Evolutionary conservation across 1,139 yeast genomes (phyloP).

Genomic region (Candida sanyaensis): DNA sequence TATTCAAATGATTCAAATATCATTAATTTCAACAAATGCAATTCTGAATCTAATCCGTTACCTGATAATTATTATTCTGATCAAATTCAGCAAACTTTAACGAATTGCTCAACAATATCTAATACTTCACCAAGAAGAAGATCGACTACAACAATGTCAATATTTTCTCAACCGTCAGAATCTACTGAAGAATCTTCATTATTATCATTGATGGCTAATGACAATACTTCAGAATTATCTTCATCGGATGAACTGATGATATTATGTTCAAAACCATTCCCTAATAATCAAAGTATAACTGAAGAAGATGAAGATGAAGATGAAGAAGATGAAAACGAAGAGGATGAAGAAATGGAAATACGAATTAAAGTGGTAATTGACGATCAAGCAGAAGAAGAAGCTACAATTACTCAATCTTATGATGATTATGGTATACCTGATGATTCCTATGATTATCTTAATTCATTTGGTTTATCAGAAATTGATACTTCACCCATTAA

Average conservation of each 20-base stretch:
- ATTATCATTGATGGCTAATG: slow-evolving; percentile 7
- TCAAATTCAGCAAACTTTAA: slow-evolving; percentile 3
- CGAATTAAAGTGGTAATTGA: not conserved
- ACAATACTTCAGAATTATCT: slow-evolving; percentile 10
- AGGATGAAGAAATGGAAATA: not conserved
- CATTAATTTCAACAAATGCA: not conserved
- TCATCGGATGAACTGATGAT: no score
- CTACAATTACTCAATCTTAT: slow-evolving; percentile 6
- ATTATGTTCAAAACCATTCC: no score
- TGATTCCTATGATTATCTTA: slow-evolving; percentile 14
- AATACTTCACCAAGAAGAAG: not conserved
- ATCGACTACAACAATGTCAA: slow-evolving; percentile 6
- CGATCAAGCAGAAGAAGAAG: slow-evolving; percentile 4
- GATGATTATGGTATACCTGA: slow-evolving; percentile 9
- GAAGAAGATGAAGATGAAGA: slow-evolving; percentile 6
- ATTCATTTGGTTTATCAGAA: slow-evolving; percentile 13
- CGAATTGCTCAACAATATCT: slow-evolving; percentile 1
- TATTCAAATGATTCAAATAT: slow-evolving; percentile 13
- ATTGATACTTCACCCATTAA: not conserved
- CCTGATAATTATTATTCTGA: not conserved
- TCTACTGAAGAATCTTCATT: slow-evolving; percentile 8
- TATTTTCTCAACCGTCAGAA: slow-evolving; percentile 4
- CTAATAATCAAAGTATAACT: no score
- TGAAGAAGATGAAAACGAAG: slow-evolving; percentile 2
- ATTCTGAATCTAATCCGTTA: not conserved